Evolutionary conservation across 441 rosid species (phyloP), one percentile per base, ranked within the genome.

Genomic region (Viola pubescens): DNA sequence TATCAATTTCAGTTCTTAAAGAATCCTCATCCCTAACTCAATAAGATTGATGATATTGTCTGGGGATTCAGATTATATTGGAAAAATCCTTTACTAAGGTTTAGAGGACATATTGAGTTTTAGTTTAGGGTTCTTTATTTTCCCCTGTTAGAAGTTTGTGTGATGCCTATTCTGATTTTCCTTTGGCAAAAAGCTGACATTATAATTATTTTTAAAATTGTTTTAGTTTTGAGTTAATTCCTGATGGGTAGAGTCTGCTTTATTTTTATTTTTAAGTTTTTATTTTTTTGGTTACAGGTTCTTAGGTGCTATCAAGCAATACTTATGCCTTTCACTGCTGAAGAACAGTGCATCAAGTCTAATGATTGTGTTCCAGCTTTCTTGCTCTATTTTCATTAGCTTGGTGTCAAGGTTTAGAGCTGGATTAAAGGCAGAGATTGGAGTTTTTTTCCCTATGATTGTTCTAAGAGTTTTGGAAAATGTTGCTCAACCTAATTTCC

Each of bases 361-460:
- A 56, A 84, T 94, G 88, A 89, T 94, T 63, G 79, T 88, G 75
- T 94, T 91, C 85, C 97, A 94, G 87, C 98, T 94, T 72, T 91
- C 99, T 64, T 91, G 96, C 81, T 91, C 98, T 69, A 86, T 91
- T 70, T 94, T 89, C 71, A 87, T 94, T 63, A 94, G 98, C 76
- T 78, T 89, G 63, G 98, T 94, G 56, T 84, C 97, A 62, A 89
- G 98, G 72, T 94, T 94, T 70, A 92, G 95, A 60, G 96, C 91
- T 68, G 98, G 99, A 62, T 65, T 94, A 76, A 91, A 94, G 78
- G 99, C 99, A 45, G 97, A 94, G 79, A 94, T 94, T 68, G 99
- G 98, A 71, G 99, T 94, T 8, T 94, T 94, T 75, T 94, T 94
- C 65, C 98, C 97, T 45, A 88, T 88, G 97, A 94, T 91, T 75